Conservation (phyloP, 225 moss, liverwort and hornwort genomes). For the Straminergon stramineum region DNA sequence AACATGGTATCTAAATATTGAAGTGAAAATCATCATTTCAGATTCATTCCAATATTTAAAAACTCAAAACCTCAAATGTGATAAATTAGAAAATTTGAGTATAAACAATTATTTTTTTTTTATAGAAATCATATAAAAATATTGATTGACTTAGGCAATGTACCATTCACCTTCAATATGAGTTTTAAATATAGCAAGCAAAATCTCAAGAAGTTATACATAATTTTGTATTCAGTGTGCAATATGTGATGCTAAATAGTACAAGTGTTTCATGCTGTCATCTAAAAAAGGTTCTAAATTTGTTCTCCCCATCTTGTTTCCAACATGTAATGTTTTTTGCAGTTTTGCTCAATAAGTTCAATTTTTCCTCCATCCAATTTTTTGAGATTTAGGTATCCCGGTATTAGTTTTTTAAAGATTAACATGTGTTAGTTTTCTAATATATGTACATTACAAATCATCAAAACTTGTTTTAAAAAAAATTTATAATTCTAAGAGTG, state of each 20-base stretch:
- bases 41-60: not conserved
- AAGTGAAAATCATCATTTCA: not conserved
- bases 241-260: not conserved
- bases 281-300: not conserved
- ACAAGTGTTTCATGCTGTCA: not conserved
- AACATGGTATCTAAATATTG: not conserved
- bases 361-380: not conserved
- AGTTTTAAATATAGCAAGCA: rapidly evolving
- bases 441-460: not conserved
- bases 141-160: not conserved
- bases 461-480: rapidly evolving
- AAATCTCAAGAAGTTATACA: not conserved
- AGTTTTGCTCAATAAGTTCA: not conserved
- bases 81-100: not conserved
- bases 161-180: not conserved
- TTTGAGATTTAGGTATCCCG: not conserved
- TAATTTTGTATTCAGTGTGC: not conserved
- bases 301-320: not conserved
- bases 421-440: not conserved
- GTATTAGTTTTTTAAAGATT: not conserved
- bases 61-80: not conserved
- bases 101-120: not conserved
- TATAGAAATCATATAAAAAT: not conserved
- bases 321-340: not conserved
- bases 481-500: not conserved